Conservation (phyloP, 345 rosid genomes). For the Kernera saxatilis region DNA sequence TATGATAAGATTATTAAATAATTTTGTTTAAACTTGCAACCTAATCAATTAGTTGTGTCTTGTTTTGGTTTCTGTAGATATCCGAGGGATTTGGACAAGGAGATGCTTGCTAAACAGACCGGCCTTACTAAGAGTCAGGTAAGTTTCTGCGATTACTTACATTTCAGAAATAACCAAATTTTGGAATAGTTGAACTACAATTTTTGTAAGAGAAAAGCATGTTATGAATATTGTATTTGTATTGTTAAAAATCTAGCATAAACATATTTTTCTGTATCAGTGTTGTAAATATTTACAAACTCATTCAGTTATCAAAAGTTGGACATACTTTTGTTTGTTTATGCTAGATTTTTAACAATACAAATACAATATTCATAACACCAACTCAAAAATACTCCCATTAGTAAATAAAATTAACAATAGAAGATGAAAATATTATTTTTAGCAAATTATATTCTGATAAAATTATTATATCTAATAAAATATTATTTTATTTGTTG, state of each 20-base stretch:
- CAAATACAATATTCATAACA: neutral
- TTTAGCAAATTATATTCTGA: neutral
- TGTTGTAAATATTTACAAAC: neutral
- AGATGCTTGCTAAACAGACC: slow-evolving; percentile 74
- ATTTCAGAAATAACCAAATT: neutral
- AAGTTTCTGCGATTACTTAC: neutral
- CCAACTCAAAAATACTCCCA: neutral
- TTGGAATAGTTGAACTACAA: neutral
- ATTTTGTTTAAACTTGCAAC: neutral
- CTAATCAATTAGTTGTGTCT: neutral
- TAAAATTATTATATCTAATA: neutral
- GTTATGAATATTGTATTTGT: too few species aligned
- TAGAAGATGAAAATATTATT: neutral
- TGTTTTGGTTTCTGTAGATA: slow-evolving; percentile 41
- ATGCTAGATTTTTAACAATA: neutral
- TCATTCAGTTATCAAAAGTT: neutral
- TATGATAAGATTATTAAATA: neutral
- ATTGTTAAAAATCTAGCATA: too few species aligned
- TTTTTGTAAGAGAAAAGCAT: neutral
- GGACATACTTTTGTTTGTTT: neutral
- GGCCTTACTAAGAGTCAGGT: slow-evolving; percentile 84
- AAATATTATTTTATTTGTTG: neutral
- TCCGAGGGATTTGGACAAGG: slow-evolving; percentile 80
- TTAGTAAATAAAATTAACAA: neutral
- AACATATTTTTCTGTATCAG: neutral